Evolutionary conservation across 2,329 filamentous ascomycete genomes (phyloP).

Genomic region (Colletotrichum filicis): DNA sequence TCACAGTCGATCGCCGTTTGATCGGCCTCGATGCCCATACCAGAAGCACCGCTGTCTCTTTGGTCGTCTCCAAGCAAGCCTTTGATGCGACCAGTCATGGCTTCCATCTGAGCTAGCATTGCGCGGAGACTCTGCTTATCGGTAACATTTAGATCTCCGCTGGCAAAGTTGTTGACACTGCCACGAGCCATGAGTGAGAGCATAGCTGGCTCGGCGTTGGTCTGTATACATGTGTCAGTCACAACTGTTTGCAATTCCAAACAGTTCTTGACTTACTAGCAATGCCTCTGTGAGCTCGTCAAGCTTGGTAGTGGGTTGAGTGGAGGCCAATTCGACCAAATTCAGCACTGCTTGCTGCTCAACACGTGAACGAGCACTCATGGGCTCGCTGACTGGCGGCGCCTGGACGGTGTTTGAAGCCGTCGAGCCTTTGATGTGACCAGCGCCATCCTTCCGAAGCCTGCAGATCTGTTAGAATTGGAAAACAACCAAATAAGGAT

Average conservation of each 20-base stretch:
- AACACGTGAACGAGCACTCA: constrained; percentile 59
- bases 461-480: constrained; percentile 39
- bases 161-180: constrained; percentile 55
- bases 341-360: constrained; percentile 76
- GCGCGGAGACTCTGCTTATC: constrained; percentile 59
- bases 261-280: constrained; percentile 62
- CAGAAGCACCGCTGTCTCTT: not conserved
- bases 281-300: constrained; percentile 68
- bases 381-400: constrained; percentile 43
- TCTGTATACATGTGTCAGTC: constrained; percentile 44
- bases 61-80: constrained; percentile 46
- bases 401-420: constrained; percentile 35
- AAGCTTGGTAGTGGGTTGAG: constrained; percentile 57
- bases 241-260: not conserved
- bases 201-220: constrained; percentile 56
- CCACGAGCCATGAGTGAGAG: constrained; percentile 61
- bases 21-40: not conserved
- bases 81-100: constrained; percentile 55
- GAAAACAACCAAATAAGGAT: not conserved
- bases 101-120: constrained; percentile 59
- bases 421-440: constrained; percentile 44
- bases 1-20: constrained; percentile 23
- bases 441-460: constrained; percentile 51
- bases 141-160: constrained; percentile 50
- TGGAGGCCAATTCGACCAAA: constrained; percentile 66